Base-by-base conservation (phyloP, 2,329 filamentous ascomycete genomes). In the Colletotrichum lentis region DNA sequence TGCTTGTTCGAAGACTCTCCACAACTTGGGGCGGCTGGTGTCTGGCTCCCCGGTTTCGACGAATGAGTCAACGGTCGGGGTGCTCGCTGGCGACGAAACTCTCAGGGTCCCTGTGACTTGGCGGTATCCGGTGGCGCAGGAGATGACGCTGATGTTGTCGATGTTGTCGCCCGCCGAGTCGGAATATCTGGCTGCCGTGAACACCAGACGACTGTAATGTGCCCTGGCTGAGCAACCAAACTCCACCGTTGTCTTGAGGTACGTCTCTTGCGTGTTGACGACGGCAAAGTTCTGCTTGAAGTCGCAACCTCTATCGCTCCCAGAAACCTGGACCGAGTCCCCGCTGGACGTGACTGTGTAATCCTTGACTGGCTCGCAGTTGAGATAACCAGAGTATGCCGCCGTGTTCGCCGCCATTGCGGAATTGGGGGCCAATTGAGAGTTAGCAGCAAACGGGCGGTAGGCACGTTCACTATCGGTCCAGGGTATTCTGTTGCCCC, bases 141-240 rank as follows among this genome's bases (percentile, higher is more conserved):
- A 63, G 31, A 63, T 63, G 37, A 63, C 52, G 27, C 60, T 63
- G n/a, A 63, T n/a, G 43, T 56, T 24, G n/a, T 27, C 52, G 41
- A 63, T 43, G 14, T 24, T 16, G 31, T 37, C 27, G 12, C 7
- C 20, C n/a, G 50, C 37, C 7, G 60, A 47, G 2, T n/a, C 6
- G 2, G 50, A 49, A 18, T 46, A 55, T 2, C 6, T 49, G 41
- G 47, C 60, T 1, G 60, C 60, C 12, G 60, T 56, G 5, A 63
- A 63, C 1, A 63, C 20, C 16, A 63, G 52, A 27, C 60, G 60
- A 16, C 60, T 63, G 52, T 46, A 49, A 8, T 46, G 31, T 5
- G 60, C 60, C 5, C 56, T n/a, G 24, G 60, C 60, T 27, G 60
- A 49, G 27, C 52, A 63, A 24, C 41, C 41, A 2, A 63, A 46